phyloP scores from a whole-genome alignment of 352 stramenopile species.

The Globisporangium yorkense region DNA sequence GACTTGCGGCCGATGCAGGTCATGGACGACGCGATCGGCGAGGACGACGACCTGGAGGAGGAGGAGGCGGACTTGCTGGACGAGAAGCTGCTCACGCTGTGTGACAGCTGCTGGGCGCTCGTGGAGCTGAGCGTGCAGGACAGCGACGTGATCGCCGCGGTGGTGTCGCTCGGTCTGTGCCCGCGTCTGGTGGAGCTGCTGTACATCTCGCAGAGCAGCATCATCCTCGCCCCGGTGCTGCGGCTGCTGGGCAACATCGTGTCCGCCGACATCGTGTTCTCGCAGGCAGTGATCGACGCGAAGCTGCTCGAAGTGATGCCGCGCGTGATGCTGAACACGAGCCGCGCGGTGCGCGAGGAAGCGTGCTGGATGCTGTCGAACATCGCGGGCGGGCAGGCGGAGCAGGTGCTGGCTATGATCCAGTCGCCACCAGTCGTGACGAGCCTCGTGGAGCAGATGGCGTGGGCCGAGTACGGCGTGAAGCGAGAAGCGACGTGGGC shows the following conservation, averaged over 20 bases:
- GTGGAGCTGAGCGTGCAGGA: conserved; percentile 82
- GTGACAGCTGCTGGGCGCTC: conserved; percentile 79
- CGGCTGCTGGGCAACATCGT: conserved; percentile 81
- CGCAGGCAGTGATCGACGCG: conserved; percentile 71
- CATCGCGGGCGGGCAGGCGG: conserved; percentile 66
- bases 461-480: conserved; percentile 83
- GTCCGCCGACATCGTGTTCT: conserved; percentile 67
- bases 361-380: conserved; percentile 87
- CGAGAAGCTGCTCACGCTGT: conserved; percentile 83
- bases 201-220: conserved; percentile 77
- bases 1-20: conserved; percentile 69
- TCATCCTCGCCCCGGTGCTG: conserved; percentile 76
- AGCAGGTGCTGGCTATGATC: conserved; percentile 75
- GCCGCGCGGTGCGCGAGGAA: conserved; percentile 74
- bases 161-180: conserved; percentile 60
- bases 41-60: conserved; percentile 71
- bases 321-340: conserved; percentile 77
- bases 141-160: conserved; percentile 44
- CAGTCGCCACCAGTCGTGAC: conserved; percentile 57
- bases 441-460: conserved; percentile 73
- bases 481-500: conserved; percentile 84
- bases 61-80: conserved; percentile 68
- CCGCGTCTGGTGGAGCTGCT: conserved; percentile 74
- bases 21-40: conserved; percentile 72
- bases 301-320: conserved; percentile 77